Evolutionary conservation across 2,329 filamentous ascomycete species (phyloP).

Genomic region (Neonectria coccinea): DNA sequence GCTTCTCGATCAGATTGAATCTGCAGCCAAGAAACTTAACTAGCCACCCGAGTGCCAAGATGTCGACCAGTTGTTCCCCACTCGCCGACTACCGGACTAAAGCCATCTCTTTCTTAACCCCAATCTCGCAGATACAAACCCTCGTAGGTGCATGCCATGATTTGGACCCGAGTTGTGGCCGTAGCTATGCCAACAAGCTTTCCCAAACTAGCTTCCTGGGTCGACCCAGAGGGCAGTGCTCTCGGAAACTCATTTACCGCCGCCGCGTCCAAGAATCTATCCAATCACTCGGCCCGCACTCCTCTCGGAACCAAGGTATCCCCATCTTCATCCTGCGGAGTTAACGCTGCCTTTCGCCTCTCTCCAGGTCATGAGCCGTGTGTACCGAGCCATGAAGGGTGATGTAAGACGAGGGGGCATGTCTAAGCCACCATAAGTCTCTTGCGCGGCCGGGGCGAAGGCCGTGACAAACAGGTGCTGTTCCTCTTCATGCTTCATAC

Average conservation of each 20-base stretch:
- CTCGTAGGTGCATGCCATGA: slow-evolving; percentile 8
- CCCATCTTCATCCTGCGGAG: slow-evolving; percentile 5
- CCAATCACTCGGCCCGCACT: not conserved
- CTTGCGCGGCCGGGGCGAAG: slow-evolving; percentile 12
- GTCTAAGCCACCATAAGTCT: slow-evolving; percentile 23
- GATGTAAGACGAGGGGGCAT: slow-evolving; percentile 16
- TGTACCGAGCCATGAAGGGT: not conserved
- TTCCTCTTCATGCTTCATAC: not conserved
- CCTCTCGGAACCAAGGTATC: slow-evolving; percentile 2
- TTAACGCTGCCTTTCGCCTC: not conserved
- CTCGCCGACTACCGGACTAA: slow-evolving; percentile 8
- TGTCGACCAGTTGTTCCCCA: not conserved
- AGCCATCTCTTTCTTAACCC: slow-evolving; percentile 7
- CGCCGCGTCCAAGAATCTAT: not conserved
- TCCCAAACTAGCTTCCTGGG: slow-evolving; percentile 5
- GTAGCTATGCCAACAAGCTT: slow-evolving; percentile 2
- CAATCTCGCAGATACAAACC: slow-evolving; percentile 8
- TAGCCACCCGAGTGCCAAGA: slow-evolving; percentile 1
- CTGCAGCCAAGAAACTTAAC: slow-evolving; percentile 17
- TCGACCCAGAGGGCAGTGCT: slow-evolving; percentile 28
- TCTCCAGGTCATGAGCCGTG: not conserved
- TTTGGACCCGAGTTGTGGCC: not conserved
- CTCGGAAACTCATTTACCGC: slow-evolving; percentile 3
- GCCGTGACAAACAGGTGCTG: not conserved
- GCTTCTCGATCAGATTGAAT: not conserved